Evolutionary conservation across 257 asterid genomes (phyloP), one percentile per base, ranked within the genome.

Genomic region (Nicotiana noctiflora): DNA sequence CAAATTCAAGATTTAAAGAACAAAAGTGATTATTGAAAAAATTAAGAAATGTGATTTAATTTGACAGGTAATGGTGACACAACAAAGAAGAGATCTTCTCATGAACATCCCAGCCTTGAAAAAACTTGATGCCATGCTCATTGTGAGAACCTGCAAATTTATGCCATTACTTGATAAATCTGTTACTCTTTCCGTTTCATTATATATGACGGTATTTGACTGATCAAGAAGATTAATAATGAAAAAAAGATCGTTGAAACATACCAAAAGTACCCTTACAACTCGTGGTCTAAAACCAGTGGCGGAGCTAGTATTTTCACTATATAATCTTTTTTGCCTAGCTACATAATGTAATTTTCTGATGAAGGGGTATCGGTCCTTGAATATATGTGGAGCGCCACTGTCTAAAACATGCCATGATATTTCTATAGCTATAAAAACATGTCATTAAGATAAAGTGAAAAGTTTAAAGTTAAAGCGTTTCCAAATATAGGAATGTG

Each of bases 101-200:
- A 83, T 91, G 86, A 90, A 91, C 79, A 84, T 92, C 21, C 97
- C 98, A 3, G 98, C 97, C 27, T 84, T 94, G 84, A 89, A 94
- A 46, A 91, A 92, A 86, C 97, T 94, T 49, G 98, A 94, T 34
- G 65, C 85, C 13, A 91, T 92, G 97, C 94, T 94, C 52, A 77
- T 89, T 79, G 98, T 94, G 85, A 88, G 97, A 80, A 72, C 78
- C 46, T 49, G 1, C 72, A 49, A 25, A 14, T 25, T 57, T 37
- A 21, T 57, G 55, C 2, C 2, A 61, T 56, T 44, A 77, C 32
- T 52, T 31, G 17, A 44, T 83, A 40, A 55, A 15, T 61, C 13
- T 12, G 67, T 25, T 17, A n/a, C 53, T 66, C 52, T 17, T n/a
- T n/a, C n/a, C n/a, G n/a, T n/a, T n/a, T n/a, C n/a, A n/a, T n/a